Base-by-base conservation (phyloP, 1,284 basidiomycete species). In the Cutaneotrichosporon mucoides region DNA sequence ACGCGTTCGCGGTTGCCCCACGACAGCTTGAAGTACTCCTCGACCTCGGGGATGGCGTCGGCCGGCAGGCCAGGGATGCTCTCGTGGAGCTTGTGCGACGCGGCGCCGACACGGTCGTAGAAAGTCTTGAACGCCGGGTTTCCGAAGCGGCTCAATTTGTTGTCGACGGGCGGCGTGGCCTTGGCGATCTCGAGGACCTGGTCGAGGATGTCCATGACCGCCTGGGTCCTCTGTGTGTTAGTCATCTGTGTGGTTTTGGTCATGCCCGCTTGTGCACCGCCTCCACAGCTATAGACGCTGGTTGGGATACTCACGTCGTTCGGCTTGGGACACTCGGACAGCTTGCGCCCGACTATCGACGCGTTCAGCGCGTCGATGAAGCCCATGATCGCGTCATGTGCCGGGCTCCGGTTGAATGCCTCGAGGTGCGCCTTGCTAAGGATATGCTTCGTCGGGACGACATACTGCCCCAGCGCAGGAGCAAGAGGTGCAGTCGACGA, bases 71-170 rank as follows among this genome's bases (percentile, higher is more conserved):
- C 81, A 0, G 86, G 84, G 10, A 91, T 79, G 0, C 71, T 71
- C 24, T 74, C 73, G 67, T 92, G 90, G 34, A 79, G 67, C 3
- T 38, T 36, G 7, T 11, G 33, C 71, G 82, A 66, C 68, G 88
- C 90, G 76, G 88, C 82, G 15, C 80, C 73, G 12, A 98, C 81
- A 68, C 86, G 85, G 76, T 95, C 91, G 70, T 95, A 92, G 70
- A 99, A 94, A 0, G 84, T 85, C 68, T 89, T 83, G 79, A 99
- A 99, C 0, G 95, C 95, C 1, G 95, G 94, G 76, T 99, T 99
- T 2, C 95, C 96, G 70, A 99, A 99, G 34, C 96, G 82, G 47
- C 93, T 97, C 1, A 87, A 86, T 62, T 88, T 85, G 73, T 97
- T 97, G 66, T 94, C 88, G 24, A 95, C 86, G 0, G 94, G 87